Base-by-base conservation (phyloP, 345 rosid species). In the Clausena lansium region DNA sequence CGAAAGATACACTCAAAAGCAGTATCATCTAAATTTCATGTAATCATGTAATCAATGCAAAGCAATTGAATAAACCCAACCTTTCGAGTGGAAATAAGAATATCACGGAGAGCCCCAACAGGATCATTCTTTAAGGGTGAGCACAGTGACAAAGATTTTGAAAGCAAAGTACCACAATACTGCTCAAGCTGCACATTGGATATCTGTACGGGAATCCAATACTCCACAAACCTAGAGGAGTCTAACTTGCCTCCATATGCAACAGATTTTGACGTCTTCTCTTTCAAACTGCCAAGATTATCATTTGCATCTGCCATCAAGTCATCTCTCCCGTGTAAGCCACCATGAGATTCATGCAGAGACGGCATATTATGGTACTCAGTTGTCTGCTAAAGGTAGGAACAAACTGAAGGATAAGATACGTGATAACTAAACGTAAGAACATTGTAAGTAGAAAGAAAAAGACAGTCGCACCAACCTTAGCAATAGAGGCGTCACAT, bases 101-200 rank as follows among this genome's bases (percentile, higher is more conserved):
- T 70, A 78, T 89, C 89, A 28, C 83, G 87, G 35, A 91, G 88
- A 71, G 82, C 83, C 62, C 94, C 97, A 78, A 88, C 88, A 72
- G 61, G 89, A 84, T 86, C 94, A 24, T 61, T 83, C 85, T 76
- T 96, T 2, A 81, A 86, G 78, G 84, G 74, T 74, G 92, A 90
- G 78, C 90, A 79, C 76, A 96, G 98, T 25, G 82, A 66, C 57
- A 84, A 77, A 38, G 88, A 82, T 25, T 91, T 88, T 64, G 89
- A 82, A 75, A 91, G 81, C 78, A 94, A 85, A 76, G 86, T 84
- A 80, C 84, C 84, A 88, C 99, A 96, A 82, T 96, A 96, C 84
- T 90, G 94, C 88, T 96, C 98, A 62, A 94, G 91, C 85, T 96
- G 99, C 82, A 93, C 83, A 79, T 85, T 74, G 54, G 98, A 94